Evolutionary conservation across 257 asterid genomes (phyloP).

Genomic region (Fraxinus cuspidata): DNA sequence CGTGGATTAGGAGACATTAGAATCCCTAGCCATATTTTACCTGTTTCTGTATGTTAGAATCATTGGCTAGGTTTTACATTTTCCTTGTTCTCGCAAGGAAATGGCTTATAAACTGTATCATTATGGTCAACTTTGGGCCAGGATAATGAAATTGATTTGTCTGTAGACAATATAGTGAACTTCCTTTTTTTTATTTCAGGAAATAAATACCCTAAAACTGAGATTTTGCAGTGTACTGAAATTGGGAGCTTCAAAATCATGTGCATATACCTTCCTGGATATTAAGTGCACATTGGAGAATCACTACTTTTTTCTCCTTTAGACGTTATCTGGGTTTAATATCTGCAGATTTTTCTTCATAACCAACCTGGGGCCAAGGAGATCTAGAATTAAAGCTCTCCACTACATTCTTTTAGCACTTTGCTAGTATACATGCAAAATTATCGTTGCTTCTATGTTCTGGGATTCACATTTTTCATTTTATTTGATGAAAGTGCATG

Average conservation of each 20-base stretch:
- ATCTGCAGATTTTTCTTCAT: not conserved
- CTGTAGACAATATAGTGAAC: not conserved
- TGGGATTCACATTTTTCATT: conserved; percentile 9
- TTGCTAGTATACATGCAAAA: not conserved
- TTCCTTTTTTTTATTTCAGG: not conserved
- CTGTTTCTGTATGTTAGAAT: not conserved
- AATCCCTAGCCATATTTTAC: not conserved
- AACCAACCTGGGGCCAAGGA: not conserved
- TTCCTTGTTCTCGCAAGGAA: not conserved
- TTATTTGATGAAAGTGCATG: conserved; percentile 72
- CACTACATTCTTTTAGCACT: not conserved
- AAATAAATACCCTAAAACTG: not conserved
- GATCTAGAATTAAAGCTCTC: not conserved
- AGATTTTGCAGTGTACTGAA: not conserved
- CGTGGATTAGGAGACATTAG: not conserved
- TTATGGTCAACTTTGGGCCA: not conserved
- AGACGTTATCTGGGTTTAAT: not conserved
- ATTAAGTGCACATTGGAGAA: not conserved
- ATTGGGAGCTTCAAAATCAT: not conserved
- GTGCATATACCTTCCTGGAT: not conserved
- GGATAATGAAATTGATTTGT: not conserved
- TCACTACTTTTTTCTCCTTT: not conserved
- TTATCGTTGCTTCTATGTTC: not conserved
- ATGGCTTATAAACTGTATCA: not conserved
- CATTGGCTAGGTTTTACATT: not conserved